phyloP scores from a whole-genome alignment of 2,329 filamentous ascomycete genomes.

The Verticillium klebahnii region DNA sequence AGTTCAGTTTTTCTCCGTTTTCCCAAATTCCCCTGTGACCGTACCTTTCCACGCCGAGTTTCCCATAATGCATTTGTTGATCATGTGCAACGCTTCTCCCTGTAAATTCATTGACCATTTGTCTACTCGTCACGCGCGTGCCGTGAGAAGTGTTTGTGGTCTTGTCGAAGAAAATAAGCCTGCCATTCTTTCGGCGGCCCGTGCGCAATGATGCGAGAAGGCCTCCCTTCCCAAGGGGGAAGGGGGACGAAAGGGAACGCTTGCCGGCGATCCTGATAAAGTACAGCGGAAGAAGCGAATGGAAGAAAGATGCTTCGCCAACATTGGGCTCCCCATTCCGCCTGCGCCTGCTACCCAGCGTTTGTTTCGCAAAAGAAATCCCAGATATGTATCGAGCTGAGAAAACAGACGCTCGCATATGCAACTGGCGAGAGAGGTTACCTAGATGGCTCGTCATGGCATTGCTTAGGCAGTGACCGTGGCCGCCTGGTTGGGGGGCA shows the following conservation, averaged over 20 bases:
- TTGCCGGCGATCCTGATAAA: constrained; percentile 23
- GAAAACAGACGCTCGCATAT: constrained; percentile 7
- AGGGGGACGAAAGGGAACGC: constrained; percentile 12
- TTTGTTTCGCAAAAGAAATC: constrained; percentile 8
- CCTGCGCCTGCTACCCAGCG: constrained; percentile 7
- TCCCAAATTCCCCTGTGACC: background rate
- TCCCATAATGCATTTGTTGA: constrained; percentile 12
- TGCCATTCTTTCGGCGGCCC: constrained; percentile 10
- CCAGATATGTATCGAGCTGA: constrained; percentile 5
- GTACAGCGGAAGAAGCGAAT: constrained; percentile 30
- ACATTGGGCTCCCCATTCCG: constrained; percentile 4
- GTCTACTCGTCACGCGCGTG: constrained; percentile 11
- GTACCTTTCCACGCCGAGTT: constrained; percentile 4
- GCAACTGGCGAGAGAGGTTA: background rate
- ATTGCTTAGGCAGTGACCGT: constrained; percentile 16
- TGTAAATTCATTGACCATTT: constrained; percentile 4
- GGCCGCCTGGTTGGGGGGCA: constrained; percentile 31
- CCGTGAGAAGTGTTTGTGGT: constrained; percentile 2
- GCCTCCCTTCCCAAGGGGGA: constrained; percentile 2
- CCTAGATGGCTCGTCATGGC: background rate
- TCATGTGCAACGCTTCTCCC: constrained; percentile 12
- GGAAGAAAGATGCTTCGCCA: constrained; percentile 8
- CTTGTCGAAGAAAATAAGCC: constrained; percentile 6
- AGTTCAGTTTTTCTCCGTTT: background rate
- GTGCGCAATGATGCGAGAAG: constrained; percentile 10